Evolutionary conservation across 176 grass and related monocot species (phyloP).

Genomic region (Themeda triandra): DNA sequence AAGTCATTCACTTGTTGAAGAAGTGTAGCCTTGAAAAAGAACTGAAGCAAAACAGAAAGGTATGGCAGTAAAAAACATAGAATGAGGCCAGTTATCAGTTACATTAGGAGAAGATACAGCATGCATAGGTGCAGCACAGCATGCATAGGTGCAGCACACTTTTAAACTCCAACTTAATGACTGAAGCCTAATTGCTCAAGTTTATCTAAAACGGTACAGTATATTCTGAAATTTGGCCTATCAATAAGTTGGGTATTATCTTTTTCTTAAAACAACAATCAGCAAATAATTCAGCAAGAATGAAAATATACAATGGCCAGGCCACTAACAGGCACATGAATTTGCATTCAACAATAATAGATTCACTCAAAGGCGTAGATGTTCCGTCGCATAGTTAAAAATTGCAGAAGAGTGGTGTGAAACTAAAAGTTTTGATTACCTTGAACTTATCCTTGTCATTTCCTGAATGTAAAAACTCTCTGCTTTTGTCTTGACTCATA

Average conservation of each 20-base stretch:
- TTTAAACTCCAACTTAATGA: neutral
- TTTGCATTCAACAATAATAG: neutral
- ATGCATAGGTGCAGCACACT: slow-evolving; percentile 5
- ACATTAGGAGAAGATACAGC: neutral
- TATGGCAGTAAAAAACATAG: neutral
- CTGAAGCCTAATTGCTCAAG: neutral
- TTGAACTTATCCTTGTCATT: slow-evolving; percentile 94
- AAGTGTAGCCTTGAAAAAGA: slow-evolving; percentile 98
- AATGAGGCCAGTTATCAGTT: neutral
- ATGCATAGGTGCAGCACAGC: neutral
- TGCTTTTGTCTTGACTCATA: slow-evolving; percentile 97
- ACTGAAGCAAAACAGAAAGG: slow-evolving; percentile 49
- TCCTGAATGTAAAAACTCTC: slow-evolving; percentile 95
- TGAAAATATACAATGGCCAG: too few species aligned
- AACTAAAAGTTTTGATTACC: slow-evolving; percentile 44
- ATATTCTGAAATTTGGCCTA: slow-evolving; percentile 6
- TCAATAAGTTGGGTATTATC: neutral
- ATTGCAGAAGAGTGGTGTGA: neutral
- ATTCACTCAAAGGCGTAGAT: neutral
- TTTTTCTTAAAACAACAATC: too few species aligned
- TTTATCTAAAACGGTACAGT: slow-evolving; percentile 3
- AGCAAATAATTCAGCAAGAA: too few species aligned
- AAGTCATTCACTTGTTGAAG: slow-evolving; percentile 92
- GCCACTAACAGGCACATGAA: neutral
- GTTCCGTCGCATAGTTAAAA: neutral